Evolutionary conservation across 768 basidiomycete genomes (phyloP), one percentile per base, ranked within the genome.

Genomic region (Leccinum longicurvipes): DNA sequence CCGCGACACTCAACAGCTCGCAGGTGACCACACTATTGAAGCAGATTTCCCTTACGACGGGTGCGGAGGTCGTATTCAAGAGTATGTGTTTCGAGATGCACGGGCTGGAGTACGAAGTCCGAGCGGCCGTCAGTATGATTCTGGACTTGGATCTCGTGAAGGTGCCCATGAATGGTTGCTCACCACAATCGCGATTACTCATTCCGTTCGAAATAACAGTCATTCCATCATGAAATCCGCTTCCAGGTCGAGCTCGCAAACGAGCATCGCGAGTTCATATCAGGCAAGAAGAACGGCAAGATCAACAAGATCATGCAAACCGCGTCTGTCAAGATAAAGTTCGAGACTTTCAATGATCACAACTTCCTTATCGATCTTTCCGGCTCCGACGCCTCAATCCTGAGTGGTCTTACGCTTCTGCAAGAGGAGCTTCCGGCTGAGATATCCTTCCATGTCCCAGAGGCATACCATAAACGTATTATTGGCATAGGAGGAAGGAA

Each of bases 261-360:
- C 70, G 97, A 99, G 70, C 95, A 98, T 63, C 86, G 95, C 56
- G 96, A 99, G 63, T 99, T 98, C 75, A 97, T 99, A 72, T 91
- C 90, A 54, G 96, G 96, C 44, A 99, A 99, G 80, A 98, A 98
- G 80, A 98, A 98, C 66, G 96, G 96, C 55, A 99, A 99, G 76
- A 93, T 98, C 73, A 98, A 98, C 79, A 98, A 98, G 77, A 97
- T 98, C 71, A 98, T 98, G 93, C 94, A 98, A 73, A 88, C 86
- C 12, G 90, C 95, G 28, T 91, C 90, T 63, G 94, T 95, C 69
- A 96, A 97, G 77, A 97, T 99, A 79, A 97, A 97, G 74, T 98
- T 98, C 60, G 96, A 98, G 77, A 96, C 95, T 6, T 91, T 96
- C 77, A 97, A 94, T 69, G 93, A 96, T 68, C 85, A 93, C 72